Base-by-base conservation (phyloP, 2,329 filamentous ascomycete genomes). In the Stemphylium vesicarium region DNA sequence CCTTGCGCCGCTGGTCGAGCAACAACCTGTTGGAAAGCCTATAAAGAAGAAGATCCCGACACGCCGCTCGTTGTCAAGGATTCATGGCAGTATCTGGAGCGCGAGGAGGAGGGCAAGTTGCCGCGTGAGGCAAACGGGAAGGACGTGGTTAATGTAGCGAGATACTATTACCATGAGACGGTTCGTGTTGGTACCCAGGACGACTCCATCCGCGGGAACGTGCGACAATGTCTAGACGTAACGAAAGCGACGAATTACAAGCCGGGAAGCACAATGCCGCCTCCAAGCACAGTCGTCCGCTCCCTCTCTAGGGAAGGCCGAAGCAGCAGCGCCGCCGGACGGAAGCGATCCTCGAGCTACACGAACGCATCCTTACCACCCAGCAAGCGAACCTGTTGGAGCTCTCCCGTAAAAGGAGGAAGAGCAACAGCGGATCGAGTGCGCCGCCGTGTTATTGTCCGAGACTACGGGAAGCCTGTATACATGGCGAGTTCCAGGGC, bases 151-250 rank as follows among this genome's bases (percentile, higher is more conserved):
- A 77, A 81, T 42, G 66, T 81, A 15, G 74, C 76, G 32, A 66
- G 74, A 50, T 75, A 81, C 54, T 80, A 79, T 67, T 57, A 79
- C 59, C 71, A 79, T 57, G 69, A 79, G 59, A 80, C 72, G 29
- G 76, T 81, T 45, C 60, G 62, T 48, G 36, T 48, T 47, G 37
- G 46, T 20, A n/a, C 4, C 12, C 29, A 49, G 16, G 37, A 49
- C 11, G 37, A 49, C 16, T 4, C n/a, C 16, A 49, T 49, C 46
- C 12, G 46, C 26, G 26, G 3, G 10, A 49, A 49, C 16, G 29
- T 49, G 9, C 29, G 29, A 6, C n/a, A 49, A 49, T 37, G 46
- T 2, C 29, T 49, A 2, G 46, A 49, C 29, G 10, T 49, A 41
- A 49, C 29, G 5, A 49, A 49, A 11, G 37, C 37, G 9, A 49